Conservation (phyloP, 257 asterid genomes). For the Solanum pennellii region DNA sequence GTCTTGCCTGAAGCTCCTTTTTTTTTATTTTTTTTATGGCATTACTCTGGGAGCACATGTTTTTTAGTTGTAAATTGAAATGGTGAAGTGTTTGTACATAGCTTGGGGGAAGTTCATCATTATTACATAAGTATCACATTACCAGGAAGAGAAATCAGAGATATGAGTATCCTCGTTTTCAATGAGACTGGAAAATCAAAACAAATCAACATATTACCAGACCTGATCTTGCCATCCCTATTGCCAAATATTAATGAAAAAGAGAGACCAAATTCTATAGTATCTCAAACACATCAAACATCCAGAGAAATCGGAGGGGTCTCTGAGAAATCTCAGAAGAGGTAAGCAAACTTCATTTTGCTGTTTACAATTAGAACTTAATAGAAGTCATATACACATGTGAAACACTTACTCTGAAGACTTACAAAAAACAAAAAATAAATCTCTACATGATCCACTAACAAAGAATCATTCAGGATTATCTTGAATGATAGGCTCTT, state of each 20-base stretch:
- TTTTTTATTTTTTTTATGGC: background rate
- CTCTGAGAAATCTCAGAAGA: background rate
- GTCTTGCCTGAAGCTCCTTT: background rate
- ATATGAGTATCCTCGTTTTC: too few species aligned
- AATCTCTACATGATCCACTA: background rate
- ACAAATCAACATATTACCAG: background rate
- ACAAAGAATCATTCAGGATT: background rate
- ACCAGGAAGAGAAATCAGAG: too few species aligned
- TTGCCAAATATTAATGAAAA: background rate
- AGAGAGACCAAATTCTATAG: background rate
- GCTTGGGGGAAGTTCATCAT: too few species aligned
- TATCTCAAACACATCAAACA: background rate
- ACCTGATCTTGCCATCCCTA: background rate
- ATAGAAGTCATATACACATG: background rate
- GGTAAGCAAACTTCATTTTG: background rate
- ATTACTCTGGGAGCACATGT: background rate
- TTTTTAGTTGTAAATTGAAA: background rate
- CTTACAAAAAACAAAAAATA: background rate
- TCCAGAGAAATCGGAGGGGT: background rate
- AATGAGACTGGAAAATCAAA: too few species aligned
- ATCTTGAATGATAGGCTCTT: background rate
- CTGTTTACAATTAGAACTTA: background rate
- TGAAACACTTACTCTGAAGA: background rate
- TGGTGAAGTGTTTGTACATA: background rate
- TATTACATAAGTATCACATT: too few species aligned